Evolutionary conservation across 495 filamentous ascomycete species (phyloP), one percentile per base, ranked within the genome.

Genomic region (Podospora appendiculata): DNA sequence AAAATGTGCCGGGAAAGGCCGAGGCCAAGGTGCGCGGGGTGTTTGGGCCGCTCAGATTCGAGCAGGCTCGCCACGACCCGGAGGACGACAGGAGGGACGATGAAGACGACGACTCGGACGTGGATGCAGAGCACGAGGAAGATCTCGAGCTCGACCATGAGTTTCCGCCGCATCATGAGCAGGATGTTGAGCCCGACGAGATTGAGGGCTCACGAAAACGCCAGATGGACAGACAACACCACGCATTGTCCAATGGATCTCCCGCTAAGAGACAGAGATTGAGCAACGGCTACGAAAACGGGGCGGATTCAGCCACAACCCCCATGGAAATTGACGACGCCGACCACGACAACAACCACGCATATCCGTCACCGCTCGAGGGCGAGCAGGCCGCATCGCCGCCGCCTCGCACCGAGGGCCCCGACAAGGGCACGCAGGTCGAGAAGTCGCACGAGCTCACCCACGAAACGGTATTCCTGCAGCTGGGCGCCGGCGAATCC

Each of bases 361-460:
- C 76, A 50, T 79, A 81, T 62, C 77, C 75, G 34, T 81, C 78
- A 35, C 76, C 79, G 51, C 70, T 74, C 38, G 76, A 76, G 66
- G 70, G 75, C 55, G 76, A 78, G 59, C 71, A 81, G 51, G 74
- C 68, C 44, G 65, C 70, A 48, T 82, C 79, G 33, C 75, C 80
- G 33, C 75, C 74, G 13, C 69, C 82, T 35, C 71, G 67, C 64
- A 84, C 80, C 42, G 81, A 77, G 53, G 86, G 86, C 47, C 76
- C 78, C 54, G 86, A 85, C 61, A 74, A 82, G 59, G 85, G 82
- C 64, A 86, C 86, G 45, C 86, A 89, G 70, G 77, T 84, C 58
- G 86, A 89, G 62, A 82, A 80, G 53, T 75, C 80, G 53, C 64
- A 69, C 45, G 77, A 83, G 35, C 77, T 91, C 54, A 76, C 77